A percentile compares a stretch with the other conserved stretches of the same genome.
Conservation (phyloP, 371 early-diverging fungal genomes). For the Choanephora cucurbitarum region DNA sequence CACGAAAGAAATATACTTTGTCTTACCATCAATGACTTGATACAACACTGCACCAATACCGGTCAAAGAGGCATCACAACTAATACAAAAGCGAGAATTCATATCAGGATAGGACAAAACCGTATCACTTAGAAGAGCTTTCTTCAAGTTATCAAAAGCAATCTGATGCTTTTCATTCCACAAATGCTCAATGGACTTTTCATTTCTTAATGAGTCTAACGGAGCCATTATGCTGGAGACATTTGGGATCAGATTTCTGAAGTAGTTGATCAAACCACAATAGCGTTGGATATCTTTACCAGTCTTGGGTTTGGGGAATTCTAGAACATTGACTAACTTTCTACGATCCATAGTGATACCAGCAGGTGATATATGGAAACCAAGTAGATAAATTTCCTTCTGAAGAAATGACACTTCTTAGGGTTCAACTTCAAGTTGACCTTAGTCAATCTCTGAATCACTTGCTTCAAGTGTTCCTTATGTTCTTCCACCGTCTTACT, state of each 20-base stretch:
- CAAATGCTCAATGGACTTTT: not conserved
- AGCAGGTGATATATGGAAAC: constrained; percentile 11
- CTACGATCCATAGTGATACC: no score
- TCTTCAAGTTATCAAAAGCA: constrained; percentile 4
- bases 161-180: constrained; percentile 2
- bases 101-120: constrained; percentile 21
- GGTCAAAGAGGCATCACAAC: constrained; percentile 37
- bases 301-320: constrained; percentile 13
- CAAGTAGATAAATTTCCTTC: constrained; percentile 11
- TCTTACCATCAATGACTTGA: not conserved
- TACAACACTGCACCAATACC: constrained; percentile 33
- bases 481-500: no score
- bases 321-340: constrained; percentile 12
- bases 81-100: constrained; percentile 21
- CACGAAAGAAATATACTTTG: not conserved
- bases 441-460: constrained; percentile 19
- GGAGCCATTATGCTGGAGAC: constrained; percentile 18
- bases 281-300: constrained; percentile 22
- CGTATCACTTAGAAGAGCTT: not conserved
- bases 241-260: constrained; percentile 16
- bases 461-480: constrained; percentile 4
- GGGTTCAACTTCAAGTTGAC: constrained; percentile 20
- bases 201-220: constrained; percentile 17
- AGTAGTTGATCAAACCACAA: constrained; percentile 25
- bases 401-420: constrained; percentile 18